A percentile compares a stretch with the other conserved stretches of the same genome.
Conservation (phyloP, 75 land plant genomes). For the Pinus albicaulis region DNA sequence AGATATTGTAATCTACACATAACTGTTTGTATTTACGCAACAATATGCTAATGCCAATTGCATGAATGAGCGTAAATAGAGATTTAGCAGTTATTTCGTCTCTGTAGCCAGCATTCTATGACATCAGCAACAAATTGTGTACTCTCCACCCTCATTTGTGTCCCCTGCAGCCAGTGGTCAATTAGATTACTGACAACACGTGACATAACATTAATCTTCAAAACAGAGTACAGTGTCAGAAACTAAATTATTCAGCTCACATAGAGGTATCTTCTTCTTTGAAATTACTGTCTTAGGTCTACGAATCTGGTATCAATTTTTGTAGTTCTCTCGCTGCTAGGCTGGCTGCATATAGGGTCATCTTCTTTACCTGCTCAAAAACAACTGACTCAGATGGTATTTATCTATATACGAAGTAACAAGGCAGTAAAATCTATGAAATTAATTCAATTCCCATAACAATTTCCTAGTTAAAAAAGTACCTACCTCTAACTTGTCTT, state of each 20-base stretch:
- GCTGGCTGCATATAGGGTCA: constrained; percentile 44
- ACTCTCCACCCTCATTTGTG: neutral
- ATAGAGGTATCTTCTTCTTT: neutral
- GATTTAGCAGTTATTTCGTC: neutral
- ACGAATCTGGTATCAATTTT: constrained; percentile 8
- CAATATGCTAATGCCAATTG: neutral
- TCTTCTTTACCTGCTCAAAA: constrained; percentile 43
- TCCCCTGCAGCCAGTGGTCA: neutral
- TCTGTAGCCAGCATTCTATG: neutral
- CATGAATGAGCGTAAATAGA: neutral
- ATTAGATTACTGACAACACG: neutral
- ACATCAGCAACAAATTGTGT: neutral
- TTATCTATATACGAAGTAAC: neutral
- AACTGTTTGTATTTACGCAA: neutral
- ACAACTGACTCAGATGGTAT: neutral
- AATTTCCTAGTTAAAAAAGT: neutral
- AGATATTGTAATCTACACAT: neutral
- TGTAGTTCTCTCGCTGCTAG: constrained; percentile 18
- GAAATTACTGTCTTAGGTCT: neutral
- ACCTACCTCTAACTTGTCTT: constrained; percentile 77
- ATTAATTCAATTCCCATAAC: neutral
- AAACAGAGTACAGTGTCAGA: neutral
- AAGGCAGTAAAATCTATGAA: neutral
- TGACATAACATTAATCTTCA: neutral
- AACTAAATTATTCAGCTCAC: neutral